These are phyloP conservation scores for Nannochloris sp. DNA, from an alignment of 139 green algal genomes.

Conservation along the genomic window DNA sequence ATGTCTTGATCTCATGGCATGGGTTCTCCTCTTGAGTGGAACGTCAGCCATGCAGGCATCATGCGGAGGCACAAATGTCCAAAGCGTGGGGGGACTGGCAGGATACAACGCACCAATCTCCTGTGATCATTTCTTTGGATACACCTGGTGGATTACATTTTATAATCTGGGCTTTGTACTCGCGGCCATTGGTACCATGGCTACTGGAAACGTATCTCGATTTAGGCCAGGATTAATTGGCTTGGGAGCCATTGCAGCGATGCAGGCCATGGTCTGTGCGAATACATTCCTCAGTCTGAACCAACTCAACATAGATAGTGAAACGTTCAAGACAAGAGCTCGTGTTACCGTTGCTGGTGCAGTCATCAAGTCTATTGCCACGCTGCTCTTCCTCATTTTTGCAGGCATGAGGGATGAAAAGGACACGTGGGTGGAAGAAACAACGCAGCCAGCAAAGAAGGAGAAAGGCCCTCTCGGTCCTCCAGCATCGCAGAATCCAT, in stretches of 20 bases:
- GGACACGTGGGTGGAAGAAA: not conserved
- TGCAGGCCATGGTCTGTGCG: slow-evolving; percentile 1
- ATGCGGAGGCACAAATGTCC: not conserved
- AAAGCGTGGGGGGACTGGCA: not conserved
- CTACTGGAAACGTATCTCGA: not conserved
- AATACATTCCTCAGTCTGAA: slow-evolving; percentile 11
- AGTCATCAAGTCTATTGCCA: slow-evolving; percentile 10
- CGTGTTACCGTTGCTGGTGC: slow-evolving; percentile 1
- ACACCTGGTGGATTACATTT: slow-evolving; percentile 7
- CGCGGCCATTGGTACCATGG: not conserved
- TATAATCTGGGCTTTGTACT: slow-evolving; percentile 9
- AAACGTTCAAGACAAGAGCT: slow-evolving; percentile 1
- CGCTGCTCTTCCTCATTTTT: slow-evolving; percentile 3
- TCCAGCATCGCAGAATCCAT: not conserved
- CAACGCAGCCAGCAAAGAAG: not conserved
- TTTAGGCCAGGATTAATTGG: slow-evolving; percentile 5
- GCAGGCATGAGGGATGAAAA: slow-evolving; percentile 2
- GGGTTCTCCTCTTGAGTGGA: slow-evolving; percentile 12
- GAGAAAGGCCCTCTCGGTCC: not conserved
- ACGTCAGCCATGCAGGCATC: slow-evolving; percentile 16
- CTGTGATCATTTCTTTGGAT: slow-evolving; percentile 8
- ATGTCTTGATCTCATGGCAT: slow-evolving; percentile 12
- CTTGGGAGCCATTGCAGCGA: slow-evolving; percentile 1
- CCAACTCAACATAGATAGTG: not conserved
- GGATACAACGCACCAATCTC: not conserved